phyloP scores from a whole-genome alignment of 2,329 filamentous ascomycete species.

The Exophiala viscosa region DNA sequence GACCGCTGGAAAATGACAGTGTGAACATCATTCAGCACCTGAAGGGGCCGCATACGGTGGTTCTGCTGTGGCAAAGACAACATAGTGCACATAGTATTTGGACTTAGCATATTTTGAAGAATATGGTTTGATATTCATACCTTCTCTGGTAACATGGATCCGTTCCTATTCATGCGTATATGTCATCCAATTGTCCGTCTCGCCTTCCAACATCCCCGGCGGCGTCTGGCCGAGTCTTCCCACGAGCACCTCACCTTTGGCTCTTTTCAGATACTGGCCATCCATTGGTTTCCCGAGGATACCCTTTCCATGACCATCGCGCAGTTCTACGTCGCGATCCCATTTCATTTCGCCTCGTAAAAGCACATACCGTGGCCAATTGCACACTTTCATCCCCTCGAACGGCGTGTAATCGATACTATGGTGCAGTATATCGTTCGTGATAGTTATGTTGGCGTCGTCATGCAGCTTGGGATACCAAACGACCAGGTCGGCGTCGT shows the following conservation, averaged over 20 bases:
- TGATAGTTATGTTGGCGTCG: conserved; percentile 16
- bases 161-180: not conserved
- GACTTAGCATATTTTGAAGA: no score
- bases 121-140: no score
- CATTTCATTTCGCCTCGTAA: conserved; percentile 35
- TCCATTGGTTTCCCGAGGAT: conserved; percentile 32
- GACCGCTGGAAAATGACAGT: no score
- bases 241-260: conserved; percentile 30
- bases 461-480: conserved; percentile 36
- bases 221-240: conserved; percentile 15
- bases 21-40: no score
- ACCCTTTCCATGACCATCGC: conserved; percentile 28
- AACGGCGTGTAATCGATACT: conserved; percentile 38
- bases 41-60: no score
- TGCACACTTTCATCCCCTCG: conserved; percentile 33
- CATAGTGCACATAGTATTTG: no score
- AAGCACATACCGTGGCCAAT: conserved; percentile 37
- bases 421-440: conserved; percentile 36
- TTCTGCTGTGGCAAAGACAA: no score
- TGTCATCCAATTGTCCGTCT: conserved; percentile 15
- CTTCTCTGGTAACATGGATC: not conserved
- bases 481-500: conserved; percentile 44
- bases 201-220: conserved; percentile 18
- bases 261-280: conserved; percentile 38
- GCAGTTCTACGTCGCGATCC: conserved; percentile 29